Evolutionary conservation across 768 basidiomycete genomes (phyloP).

Genomic region (Rhizopogon sp.): DNA sequence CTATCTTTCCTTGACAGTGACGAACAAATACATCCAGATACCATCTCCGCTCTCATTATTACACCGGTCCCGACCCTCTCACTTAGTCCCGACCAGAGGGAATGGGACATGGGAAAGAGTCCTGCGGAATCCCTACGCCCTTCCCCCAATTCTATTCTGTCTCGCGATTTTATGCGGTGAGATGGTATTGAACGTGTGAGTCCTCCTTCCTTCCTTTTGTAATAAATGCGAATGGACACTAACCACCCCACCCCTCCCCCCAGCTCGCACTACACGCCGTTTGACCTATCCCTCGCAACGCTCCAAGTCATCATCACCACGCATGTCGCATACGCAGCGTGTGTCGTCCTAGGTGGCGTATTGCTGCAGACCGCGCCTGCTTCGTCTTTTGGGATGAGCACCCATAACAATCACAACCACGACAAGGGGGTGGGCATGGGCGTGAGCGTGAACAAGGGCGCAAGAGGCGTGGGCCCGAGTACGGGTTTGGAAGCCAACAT

Average conservation of each 20-base stretch:
- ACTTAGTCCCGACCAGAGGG: background rate
- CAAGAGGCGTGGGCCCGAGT: conserved; percentile 8
- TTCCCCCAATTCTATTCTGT: conserved; percentile 59
- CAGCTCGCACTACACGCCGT: conserved; percentile 54
- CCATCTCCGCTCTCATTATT: conserved; percentile 48
- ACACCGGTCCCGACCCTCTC: conserved; percentile 12
- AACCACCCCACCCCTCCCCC: background rate
- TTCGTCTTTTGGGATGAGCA: background rate
- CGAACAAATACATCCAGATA: conserved; percentile 47
- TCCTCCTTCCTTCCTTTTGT: background rate
- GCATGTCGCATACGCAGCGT: conserved; percentile 80
- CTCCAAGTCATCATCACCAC: conserved; percentile 75
- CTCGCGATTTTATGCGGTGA: conserved; percentile 50
- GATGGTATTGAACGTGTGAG: conserved; percentile 53
- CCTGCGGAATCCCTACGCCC: conserved; percentile 71
- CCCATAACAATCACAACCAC: background rate
- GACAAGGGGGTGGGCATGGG: background rate
- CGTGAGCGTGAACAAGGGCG: background rate
- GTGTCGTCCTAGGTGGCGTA: conserved; percentile 76
- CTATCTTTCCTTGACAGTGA: conserved; percentile 33
- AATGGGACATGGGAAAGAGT: conserved; percentile 20
- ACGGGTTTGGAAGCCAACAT: conserved; percentile 52
- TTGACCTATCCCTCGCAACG: conserved; percentile 85
- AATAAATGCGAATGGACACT: background rate
- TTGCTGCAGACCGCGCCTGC: conserved; percentile 86